Evolutionary conservation across 768 basidiomycete species (phyloP).

Genomic region (Coprinopsis strossmayeri): DNA sequence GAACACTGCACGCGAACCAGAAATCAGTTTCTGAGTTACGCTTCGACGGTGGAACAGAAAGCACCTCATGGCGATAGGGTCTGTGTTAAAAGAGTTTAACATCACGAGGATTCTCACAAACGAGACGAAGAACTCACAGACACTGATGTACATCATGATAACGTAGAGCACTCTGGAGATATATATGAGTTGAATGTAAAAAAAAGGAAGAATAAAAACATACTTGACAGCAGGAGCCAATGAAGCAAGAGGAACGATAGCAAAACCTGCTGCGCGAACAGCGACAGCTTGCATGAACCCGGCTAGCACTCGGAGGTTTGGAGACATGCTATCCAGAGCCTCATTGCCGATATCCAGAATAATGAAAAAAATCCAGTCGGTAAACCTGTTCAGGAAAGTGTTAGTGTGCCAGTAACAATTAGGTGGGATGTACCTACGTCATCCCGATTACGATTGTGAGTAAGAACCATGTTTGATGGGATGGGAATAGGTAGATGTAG

Average conservation of each 20-base stretch:
- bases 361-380: conserved; percentile 89
- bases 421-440: conserved; percentile 44
- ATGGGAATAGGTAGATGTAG: conserved; percentile 86
- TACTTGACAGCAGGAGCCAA: conserved; percentile 88
- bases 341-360: conserved; percentile 82
- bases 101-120: conserved; percentile 1
- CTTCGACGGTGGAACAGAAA: too few relatives aligned
- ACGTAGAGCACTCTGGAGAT: conserved; percentile 68
- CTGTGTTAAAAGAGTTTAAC: conserved; percentile 23
- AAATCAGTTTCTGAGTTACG: too few relatives aligned
- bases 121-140: conserved; percentile 46
- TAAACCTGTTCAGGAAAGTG: conserved; percentile 36
- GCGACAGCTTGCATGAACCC: conserved; percentile 76
- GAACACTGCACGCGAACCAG: conserved; percentile 52
- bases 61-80: conserved; percentile 78
- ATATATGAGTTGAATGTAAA: neutral
- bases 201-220: conserved; percentile 17
- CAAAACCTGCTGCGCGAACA: conserved; percentile 86
- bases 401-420: neutral
- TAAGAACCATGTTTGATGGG: conserved; percentile 93
- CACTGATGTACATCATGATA: conserved; percentile 90
- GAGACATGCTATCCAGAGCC: conserved; percentile 58
- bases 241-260: conserved; percentile 61
- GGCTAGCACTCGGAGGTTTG: conserved; percentile 61
- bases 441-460: conserved; percentile 58